A percentile compares a stretch with the other conserved stretches of the same genome.
Evolutionary conservation across 1,139 yeast species (phyloP).

Genomic region (Diutina rugosa): DNA sequence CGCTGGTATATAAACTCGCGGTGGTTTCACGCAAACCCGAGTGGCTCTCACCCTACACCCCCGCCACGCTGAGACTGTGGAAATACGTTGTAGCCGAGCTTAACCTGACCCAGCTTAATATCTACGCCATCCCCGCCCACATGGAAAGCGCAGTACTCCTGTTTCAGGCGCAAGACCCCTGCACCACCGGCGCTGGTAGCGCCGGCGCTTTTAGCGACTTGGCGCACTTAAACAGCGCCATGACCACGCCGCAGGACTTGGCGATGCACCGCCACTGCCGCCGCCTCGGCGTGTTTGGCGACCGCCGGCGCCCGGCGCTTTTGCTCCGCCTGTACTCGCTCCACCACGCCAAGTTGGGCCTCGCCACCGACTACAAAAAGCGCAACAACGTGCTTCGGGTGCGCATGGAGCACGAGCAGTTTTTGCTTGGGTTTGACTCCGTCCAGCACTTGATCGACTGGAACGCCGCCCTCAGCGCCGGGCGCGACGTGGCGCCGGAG

Average conservation of each 20-base stretch:
- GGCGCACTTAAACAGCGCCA: slow-evolving; percentile 11
- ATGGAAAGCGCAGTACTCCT: slow-evolving; percentile 12
- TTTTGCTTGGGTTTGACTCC: slow-evolving; percentile 40
- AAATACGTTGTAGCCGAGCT: slow-evolving; percentile 47
- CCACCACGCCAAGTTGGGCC: slow-evolving; percentile 57
- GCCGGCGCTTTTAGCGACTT: neutral
- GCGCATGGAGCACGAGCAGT: slow-evolving; percentile 58
- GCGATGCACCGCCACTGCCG: slow-evolving; percentile 22
- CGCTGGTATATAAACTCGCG: slow-evolving; percentile 46
- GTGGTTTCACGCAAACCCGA: slow-evolving; percentile 44
- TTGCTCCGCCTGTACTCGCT: slow-evolving; percentile 47
- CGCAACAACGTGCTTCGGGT: slow-evolving; percentile 44
- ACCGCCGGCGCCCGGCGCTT: neutral
- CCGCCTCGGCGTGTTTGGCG: slow-evolving; percentile 8
- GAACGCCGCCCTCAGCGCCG: slow-evolving; percentile 47
- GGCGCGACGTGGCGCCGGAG: slow-evolving; percentile 55
- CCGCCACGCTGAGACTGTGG: slow-evolving; percentile 53
- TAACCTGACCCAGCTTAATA: slow-evolving; percentile 63
- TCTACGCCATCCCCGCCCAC: slow-evolving; percentile 32
- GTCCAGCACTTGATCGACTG: slow-evolving; percentile 52
- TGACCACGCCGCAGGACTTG: slow-evolving; percentile 24
- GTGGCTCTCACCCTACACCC: slow-evolving; percentile 56
- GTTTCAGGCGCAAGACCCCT: neutral
- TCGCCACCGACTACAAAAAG: slow-evolving; percentile 60
- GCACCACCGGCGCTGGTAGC: neutral